Evolutionary conservation across 305 asterid genomes (phyloP).

Genomic region (Fraxinus nigra): DNA sequence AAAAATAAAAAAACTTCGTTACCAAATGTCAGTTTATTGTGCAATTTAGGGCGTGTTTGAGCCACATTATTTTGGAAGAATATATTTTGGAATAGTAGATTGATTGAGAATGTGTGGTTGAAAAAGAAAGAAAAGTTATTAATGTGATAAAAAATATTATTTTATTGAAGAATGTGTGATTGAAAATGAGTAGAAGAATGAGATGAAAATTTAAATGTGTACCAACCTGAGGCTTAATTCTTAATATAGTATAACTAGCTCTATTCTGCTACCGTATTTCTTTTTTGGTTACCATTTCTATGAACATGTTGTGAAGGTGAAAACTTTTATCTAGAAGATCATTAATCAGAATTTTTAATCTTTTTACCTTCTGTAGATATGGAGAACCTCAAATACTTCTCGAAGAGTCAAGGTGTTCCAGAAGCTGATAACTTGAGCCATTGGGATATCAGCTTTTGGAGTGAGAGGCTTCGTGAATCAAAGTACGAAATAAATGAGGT

Average conservation of each 20-base stretch:
- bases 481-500: slow-evolving; percentile 95
- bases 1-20: background rate
- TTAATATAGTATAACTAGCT: background rate
- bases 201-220: too few species aligned
- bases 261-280: background rate
- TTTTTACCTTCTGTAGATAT: slow-evolving; percentile 50
- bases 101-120: too few species aligned
- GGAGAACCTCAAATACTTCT: slow-evolving; percentile 71
- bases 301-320: background rate
- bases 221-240: background rate
- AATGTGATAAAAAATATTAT: too few species aligned
- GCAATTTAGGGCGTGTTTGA: background rate
- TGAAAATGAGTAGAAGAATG: too few species aligned
- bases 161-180: too few species aligned
- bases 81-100: too few species aligned
- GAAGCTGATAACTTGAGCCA: slow-evolving; percentile 80
- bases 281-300: background rate
- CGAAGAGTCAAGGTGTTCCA: slow-evolving; percentile 77
- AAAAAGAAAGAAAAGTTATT: too few species aligned
- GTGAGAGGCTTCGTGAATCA: slow-evolving; percentile 95
- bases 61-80: too few species aligned
- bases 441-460: slow-evolving; percentile 90
- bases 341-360: slow-evolving; percentile 10
- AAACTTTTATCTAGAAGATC: slow-evolving; percentile 19
- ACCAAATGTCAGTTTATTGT: background rate